phyloP scores from a whole-genome alignment of 2,329 filamentous ascomycete genomes.

The Gliomastix tumulicola region DNA sequence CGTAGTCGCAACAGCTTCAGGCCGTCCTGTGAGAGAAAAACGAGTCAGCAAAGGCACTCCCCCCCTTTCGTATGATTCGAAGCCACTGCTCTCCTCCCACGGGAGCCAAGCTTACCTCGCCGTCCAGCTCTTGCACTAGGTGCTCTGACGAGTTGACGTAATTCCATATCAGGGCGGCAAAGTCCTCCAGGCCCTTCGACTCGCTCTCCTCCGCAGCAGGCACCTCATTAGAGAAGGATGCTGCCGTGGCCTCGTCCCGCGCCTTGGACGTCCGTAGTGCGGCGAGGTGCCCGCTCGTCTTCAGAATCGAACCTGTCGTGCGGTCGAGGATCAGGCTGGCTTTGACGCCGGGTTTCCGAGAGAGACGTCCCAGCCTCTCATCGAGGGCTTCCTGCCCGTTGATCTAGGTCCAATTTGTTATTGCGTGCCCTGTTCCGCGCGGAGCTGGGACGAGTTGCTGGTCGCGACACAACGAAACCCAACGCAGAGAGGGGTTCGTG shows the following conservation, averaged over 20 bases:
- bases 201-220: slow-evolving; percentile 35
- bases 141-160: slow-evolving; percentile 64
- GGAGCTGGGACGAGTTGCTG: no score
- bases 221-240: slow-evolving; percentile 39
- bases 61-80: no score
- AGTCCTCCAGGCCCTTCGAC: slow-evolving; percentile 59
- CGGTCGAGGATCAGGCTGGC: slow-evolving; percentile 71
- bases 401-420: no score
- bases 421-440: no score
- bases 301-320: slow-evolving; percentile 64
- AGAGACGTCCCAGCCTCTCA: slow-evolving; percentile 60
- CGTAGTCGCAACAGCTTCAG: slow-evolving; percentile 68
- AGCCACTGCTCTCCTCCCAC: no score
- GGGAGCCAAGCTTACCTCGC: slow-evolving; percentile 42
- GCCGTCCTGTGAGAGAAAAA: slow-evolving; percentile 64
- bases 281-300: slow-evolving; percentile 63
- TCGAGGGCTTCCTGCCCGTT: slow-evolving; percentile 54
- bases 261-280: slow-evolving; percentile 37
- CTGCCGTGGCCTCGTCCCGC: slow-evolving; percentile 24
- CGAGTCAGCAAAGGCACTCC: no score
- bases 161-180: slow-evolving; percentile 69
- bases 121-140: slow-evolving; percentile 66
- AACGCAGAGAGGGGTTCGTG: no score
- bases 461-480: no score
- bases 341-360: slow-evolving; percentile 73